A percentile compares a stretch with the other conserved stretches of the same genome.
phyloP scores from a whole-genome alignment of 2,329 filamentous ascomycete genomes.

The Tolypocladium amazonense region DNA sequence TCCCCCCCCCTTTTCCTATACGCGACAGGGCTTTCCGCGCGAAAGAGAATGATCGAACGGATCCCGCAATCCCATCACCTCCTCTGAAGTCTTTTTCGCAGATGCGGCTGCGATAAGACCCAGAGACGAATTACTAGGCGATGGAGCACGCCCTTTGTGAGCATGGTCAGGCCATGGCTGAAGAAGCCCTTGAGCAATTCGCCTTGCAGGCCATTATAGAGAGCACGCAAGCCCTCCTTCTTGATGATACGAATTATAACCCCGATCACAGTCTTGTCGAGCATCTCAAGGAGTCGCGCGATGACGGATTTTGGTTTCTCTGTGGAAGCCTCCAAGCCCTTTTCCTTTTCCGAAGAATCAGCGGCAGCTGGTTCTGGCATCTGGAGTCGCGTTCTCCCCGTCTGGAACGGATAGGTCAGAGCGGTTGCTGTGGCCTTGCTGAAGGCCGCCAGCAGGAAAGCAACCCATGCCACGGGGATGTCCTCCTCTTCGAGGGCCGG shows the following conservation, averaged over 20 bases:
- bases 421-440: slow-evolving; percentile 70
- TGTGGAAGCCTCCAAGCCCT: neutral
- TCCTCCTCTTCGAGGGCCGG: slow-evolving; percentile 32
- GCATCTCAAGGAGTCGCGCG: slow-evolving; percentile 9
- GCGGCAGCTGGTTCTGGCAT: slow-evolving; percentile 29
- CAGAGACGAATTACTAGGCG: slow-evolving; percentile 61
- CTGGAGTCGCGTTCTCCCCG: slow-evolving; percentile 73
- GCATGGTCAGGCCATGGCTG: slow-evolving; percentile 77
- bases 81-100: slow-evolving; percentile 11
- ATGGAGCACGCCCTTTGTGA: slow-evolving; percentile 72
- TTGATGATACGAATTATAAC: slow-evolving; percentile 47
- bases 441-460: slow-evolving; percentile 52
- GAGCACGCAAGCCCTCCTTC: slow-evolving; percentile 53
- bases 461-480: slow-evolving; percentile 24
- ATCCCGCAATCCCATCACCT: neutral
- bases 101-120: slow-evolving; percentile 34
- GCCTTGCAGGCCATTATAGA: slow-evolving; percentile 68
- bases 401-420: slow-evolving; percentile 75
- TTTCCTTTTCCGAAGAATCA: slow-evolving; percentile 4
- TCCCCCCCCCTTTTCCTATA: neutral
- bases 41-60: neutral
- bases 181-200: slow-evolving; percentile 79
- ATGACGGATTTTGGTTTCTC: slow-evolving; percentile 2
- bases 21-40: neutral
- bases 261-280: slow-evolving; percentile 46